Conservation (phyloP, 2,329 filamentous ascomycete genomes). For the Ophiostoma ips region DNA sequence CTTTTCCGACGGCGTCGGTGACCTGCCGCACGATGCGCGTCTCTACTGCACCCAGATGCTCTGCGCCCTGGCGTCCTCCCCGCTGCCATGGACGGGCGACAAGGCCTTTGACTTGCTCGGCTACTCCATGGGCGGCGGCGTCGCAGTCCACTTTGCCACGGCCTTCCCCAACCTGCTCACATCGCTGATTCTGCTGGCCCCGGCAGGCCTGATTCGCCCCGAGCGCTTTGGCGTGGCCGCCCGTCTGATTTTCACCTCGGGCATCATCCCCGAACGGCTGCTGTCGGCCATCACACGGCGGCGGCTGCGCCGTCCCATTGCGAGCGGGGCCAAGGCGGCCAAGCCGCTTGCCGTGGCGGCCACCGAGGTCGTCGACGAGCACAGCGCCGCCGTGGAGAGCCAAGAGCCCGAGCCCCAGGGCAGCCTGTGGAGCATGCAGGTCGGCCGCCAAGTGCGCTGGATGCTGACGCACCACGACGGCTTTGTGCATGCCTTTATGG, state of each 20-base stretch:
- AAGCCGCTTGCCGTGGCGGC: slow-evolving; percentile 25
- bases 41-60: slow-evolving; percentile 63
- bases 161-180: slow-evolving; percentile 58
- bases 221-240: slow-evolving; percentile 36
- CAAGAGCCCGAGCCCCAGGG: slow-evolving; percentile 14
- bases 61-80: slow-evolving; percentile 54
- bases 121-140: slow-evolving; percentile 71
- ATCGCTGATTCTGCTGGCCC: slow-evolving; percentile 62
- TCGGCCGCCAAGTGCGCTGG: slow-evolving; percentile 42
- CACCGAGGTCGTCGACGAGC: slow-evolving; percentile 26
- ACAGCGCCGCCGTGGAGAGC: slow-evolving; percentile 11
- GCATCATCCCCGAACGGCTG: slow-evolving; percentile 38
- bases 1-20: slow-evolving; percentile 49
- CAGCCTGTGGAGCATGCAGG: slow-evolving; percentile 27
- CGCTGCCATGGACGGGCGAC: slow-evolving; percentile 50
- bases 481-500: slow-evolving; percentile 47
- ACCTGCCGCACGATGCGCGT: slow-evolving; percentile 56
- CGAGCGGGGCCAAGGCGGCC: slow-evolving; percentile 18
- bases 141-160: slow-evolving; percentile 59
- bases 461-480: slow-evolving; percentile 41
- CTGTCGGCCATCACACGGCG: slow-evolving; percentile 33
- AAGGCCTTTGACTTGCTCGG: slow-evolving; percentile 53
- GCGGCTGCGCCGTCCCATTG: slow-evolving; percentile 37
- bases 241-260: slow-evolving; percentile 39
- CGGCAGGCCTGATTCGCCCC: slow-evolving; percentile 56